Base-by-base conservation (phyloP, 1,139 yeast species). In the Debaryomyces psychrophilus region DNA sequence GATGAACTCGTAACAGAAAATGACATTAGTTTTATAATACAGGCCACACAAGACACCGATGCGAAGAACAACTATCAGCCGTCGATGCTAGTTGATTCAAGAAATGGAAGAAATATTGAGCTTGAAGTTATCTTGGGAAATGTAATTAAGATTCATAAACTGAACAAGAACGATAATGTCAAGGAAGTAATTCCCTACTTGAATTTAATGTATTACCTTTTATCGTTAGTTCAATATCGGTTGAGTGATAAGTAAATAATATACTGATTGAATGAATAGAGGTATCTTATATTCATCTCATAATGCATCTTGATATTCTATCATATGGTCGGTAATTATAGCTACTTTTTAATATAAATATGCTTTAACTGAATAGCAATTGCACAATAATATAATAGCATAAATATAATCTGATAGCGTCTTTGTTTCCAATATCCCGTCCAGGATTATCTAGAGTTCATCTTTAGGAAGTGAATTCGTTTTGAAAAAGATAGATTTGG, bases 51-150 rank as follows among this genome's bases (percentile, higher is more conserved):
- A 28, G 46, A 44, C 11, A 48, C 51, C 23, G 64, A 64, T 48
- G 67, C 58, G 11, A 53, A 51, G 2, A 50, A 51, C 23, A 51
- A 58, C 34, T 66, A 62, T 47, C 57, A 55, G 41, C 74, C 74
- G 1, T 67, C 72, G 8, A 69, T 69, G 75, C 58, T 68, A 48
- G 72, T 69, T 8, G 75, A 69, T 49, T 54, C 57, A 9, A 53
- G 67, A 38, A 61, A 67, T 33, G 55, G 58, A 8, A 62, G 70
- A 41, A 59, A 58, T 25, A 62, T 68, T 43, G 75, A 69, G 47
- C 57, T 67, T 43, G 72, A 69, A 44, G 60, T 61, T 31, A 65
- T 65, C 28, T 53, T 64, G 46, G 69, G 67, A 3, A 65, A 63
- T 44, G 53, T 64, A 31, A 46, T 64, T 25, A 44, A 43, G 11